Evolutionary conservation across 179 eudicot species (phyloP).

Genomic region (Heliamphora pulchella): DNA sequence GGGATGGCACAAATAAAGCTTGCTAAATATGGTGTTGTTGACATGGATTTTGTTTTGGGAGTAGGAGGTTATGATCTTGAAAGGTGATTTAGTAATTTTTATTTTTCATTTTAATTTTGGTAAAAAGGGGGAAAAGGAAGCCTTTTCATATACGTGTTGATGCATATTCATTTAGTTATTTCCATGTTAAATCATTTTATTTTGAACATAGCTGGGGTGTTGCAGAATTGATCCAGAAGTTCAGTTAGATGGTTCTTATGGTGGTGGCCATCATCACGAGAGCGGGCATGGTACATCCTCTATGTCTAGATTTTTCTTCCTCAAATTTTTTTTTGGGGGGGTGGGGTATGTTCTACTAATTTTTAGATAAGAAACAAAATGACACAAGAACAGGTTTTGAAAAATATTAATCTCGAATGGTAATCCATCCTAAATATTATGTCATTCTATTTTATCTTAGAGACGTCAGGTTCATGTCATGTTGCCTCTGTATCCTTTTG

Average conservation of each 20-base stretch:
- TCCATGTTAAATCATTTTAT: not conserved
- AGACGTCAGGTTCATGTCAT: not conserved
- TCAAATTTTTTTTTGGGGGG: not conserved
- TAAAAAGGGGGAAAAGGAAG: not conserved
- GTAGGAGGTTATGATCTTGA: conserved; percentile 97
- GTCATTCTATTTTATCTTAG: not conserved
- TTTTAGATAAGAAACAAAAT: not conserved
- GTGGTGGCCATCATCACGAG: conserved; percentile 43
- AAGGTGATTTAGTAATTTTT: conserved; percentile 37
- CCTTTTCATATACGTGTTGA: not conserved
- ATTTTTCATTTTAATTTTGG: not conserved
- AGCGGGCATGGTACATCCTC: conserved; percentile 41
- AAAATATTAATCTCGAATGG: not conserved
- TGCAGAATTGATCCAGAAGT: conserved; percentile 81
- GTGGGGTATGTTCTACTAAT: not conserved
- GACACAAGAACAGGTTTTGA: not conserved
- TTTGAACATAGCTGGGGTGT: conserved; percentile 12
- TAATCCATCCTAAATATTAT: not conserved
- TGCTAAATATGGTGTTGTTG: conserved; percentile 71
- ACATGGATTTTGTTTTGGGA: conserved; percentile 87
- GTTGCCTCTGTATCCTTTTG: not conserved
- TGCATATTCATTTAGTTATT: not conserved
- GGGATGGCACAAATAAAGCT: conserved; percentile 74
- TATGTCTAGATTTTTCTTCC: not conserved
- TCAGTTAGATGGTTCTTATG: conserved; percentile 37